Evolutionary conservation across 768 basidiomycete species (phyloP).

Genomic region (Mycena floridula): DNA sequence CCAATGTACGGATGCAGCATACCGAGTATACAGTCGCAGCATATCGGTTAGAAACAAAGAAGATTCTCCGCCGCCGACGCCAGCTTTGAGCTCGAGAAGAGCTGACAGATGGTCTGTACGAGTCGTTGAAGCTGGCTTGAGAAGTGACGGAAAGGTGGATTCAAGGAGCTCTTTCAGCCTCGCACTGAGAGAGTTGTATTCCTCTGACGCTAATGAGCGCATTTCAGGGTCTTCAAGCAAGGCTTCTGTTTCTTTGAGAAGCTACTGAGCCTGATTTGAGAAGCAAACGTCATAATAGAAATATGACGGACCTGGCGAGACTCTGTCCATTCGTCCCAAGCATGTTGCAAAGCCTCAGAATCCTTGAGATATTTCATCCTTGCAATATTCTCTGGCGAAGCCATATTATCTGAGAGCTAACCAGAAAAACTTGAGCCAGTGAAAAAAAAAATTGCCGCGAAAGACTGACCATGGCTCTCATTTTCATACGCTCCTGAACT

Average conservation of each 20-base stretch:
- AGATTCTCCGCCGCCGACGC: conserved; percentile 89
- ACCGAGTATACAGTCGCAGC: conserved; percentile 74
- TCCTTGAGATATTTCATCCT: conserved; percentile 62
- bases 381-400: conserved; percentile 50
- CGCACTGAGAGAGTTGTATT: conserved; percentile 42
- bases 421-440: conserved; percentile 2
- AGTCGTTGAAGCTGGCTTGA: conserved; percentile 71
- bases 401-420: conserved; percentile 49
- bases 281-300: conserved; percentile 1
- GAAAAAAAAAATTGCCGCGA: not conserved
- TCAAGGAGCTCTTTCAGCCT: conserved; percentile 27
- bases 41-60: conserved; percentile 76
- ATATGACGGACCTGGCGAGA: conserved; percentile 45
- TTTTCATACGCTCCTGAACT: conserved; percentile 39
- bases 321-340: conserved; percentile 62
- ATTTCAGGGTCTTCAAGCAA: conserved; percentile 72
- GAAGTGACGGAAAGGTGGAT: conserved; percentile 57
- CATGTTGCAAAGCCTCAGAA: conserved; percentile 55
- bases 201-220: conserved; percentile 67
- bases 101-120: conserved; percentile 67
- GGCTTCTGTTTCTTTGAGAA: conserved; percentile 52
- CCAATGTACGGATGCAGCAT: conserved; percentile 56
- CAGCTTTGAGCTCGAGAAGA: conserved; percentile 86
- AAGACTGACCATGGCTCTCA: conserved; percentile 37
- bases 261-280: conserved; percentile 37